These are phyloP conservation scores for Pseudogymnoascus verrucosus DNA, from an alignment of 2,329 filamentous ascomycete genomes.

Conservation along the genomic window DNA sequence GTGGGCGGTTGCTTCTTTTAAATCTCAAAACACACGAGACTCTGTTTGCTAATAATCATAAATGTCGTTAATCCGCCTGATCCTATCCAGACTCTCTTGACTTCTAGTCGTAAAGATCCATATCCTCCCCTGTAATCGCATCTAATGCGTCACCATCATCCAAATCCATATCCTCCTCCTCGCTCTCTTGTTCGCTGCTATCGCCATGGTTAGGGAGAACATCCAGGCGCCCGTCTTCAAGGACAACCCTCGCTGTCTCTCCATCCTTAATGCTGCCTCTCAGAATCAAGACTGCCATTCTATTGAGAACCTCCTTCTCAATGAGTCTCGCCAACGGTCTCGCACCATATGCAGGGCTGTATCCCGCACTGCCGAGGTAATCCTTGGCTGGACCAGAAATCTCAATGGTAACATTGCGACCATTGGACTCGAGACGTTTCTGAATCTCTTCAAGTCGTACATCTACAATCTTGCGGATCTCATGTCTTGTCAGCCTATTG, in stretches of 20 bases:
- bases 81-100: neutral
- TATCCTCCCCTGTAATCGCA: conserved; percentile 50
- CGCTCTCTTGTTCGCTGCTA: conserved; percentile 60
- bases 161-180: conserved; percentile 57
- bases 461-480: conserved; percentile 95
- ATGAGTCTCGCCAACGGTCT: conserved; percentile 82
- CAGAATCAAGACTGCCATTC: conserved; percentile 82
- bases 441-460: conserved; percentile 83
- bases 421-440: conserved; percentile 77
- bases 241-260: conserved; percentile 69
- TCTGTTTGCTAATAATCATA: neutral
- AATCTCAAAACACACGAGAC: neutral
- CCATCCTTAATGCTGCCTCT: conserved; percentile 78
- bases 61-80: neutral
- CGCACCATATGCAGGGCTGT: conserved; percentile 92
- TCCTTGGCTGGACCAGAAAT: conserved; percentile 81
- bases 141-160: conserved; percentile 44
- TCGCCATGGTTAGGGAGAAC: conserved; percentile 82
- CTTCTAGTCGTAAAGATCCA: conserved; percentile 42
- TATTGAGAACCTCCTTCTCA: conserved; percentile 94
- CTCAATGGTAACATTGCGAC: conserved; percentile 76
- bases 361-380: conserved; percentile 84
- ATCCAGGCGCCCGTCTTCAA: conserved; percentile 70
- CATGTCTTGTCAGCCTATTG: conserved; percentile 81
- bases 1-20: neutral